Evolutionary conservation across 345 rosid species (phyloP), one percentile per base, ranked within the genome.

Genomic region (Capsella bursapastoris): DNA sequence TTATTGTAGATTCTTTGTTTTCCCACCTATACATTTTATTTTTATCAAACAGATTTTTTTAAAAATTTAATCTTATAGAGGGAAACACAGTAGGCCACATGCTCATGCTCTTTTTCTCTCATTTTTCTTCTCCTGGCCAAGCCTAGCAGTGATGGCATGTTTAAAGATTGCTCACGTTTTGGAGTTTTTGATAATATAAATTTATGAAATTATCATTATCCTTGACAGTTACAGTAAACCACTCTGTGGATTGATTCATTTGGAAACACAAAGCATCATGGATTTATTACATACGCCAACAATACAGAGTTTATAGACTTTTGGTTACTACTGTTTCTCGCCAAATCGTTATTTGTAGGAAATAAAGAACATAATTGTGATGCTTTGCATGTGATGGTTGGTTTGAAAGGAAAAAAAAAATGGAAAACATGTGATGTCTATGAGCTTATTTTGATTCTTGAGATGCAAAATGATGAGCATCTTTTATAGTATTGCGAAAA

Each of bases 1-100:
- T 73, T 72, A 78, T 68, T 61, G 74, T 66, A 78, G 78, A 71
- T 77, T 78, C 57, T 71, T 66, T 78, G 73, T 66, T 78, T 71
- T 72, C 76, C 15, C 49, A 71, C 76, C 77, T 64, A 25, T 37
- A 55, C 45, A 57, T 11, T 31, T 11, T 43, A 12, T 60, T 51
- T 22, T 43, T 10, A 31, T 31, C 6, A n/a, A 22, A 50, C 22
- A 29, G 2, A 57, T 56, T 67, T 40, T 1, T 22, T 22, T 22
- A 22, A 34, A 41, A 75, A 68, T 41, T 8, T 37, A 60, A 59
- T 51, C 57, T 27, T 53, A 11, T 61, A 65, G 68, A 77, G 72
- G 73, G 80, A 57, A 77, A 59, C 77, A 59, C 57, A 65, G 67
- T 71, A 77, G 68, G 68, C 57, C 81, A 78, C 76, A 71, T 71